Evolutionary conservation across 1,284 basidiomycete species (phyloP).

Genomic region (Ganoderma boninense): DNA sequence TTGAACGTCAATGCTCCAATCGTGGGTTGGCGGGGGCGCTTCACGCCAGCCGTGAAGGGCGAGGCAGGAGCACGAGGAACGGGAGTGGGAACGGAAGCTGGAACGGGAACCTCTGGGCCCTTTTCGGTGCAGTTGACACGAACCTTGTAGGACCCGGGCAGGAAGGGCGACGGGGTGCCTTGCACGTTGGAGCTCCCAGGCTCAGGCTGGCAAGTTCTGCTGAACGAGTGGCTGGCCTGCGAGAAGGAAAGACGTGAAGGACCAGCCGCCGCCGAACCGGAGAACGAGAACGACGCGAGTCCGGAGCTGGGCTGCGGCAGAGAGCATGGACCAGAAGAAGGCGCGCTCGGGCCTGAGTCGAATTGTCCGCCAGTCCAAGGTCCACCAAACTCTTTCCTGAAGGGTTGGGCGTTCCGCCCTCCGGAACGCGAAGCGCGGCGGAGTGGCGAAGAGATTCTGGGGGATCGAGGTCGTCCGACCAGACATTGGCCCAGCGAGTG

Average conservation of each 20-base stretch:
- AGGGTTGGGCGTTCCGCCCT: not conserved
- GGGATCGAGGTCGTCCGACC: not conserved
- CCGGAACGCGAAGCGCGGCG: not conserved
- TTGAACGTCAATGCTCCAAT: not conserved
- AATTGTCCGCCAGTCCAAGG: not conserved
- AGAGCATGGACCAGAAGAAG: not conserved
- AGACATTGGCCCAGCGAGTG: not conserved
- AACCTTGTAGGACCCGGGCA: slow-evolving; percentile 8
- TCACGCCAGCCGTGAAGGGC: not conserved
- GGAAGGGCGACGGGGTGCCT: not conserved
- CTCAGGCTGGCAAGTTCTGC: not conserved
- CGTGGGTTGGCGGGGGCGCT: slow-evolving; percentile 2
- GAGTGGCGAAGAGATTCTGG: not conserved
- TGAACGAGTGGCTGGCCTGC: not conserved
- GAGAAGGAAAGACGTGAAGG: not conserved
- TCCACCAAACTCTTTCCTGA: not conserved
- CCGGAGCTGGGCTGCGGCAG: not conserved
- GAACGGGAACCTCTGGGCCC: not conserved
- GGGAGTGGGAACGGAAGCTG: too few relatives aligned
- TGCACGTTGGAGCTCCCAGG: not conserved
- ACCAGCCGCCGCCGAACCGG: not conserved
- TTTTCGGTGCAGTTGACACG: not conserved
- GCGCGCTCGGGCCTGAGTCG: not conserved
- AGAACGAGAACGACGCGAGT: not conserved
- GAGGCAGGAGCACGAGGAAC: not conserved